A percentile compares a stretch with the other conserved stretches of the same genome.
phyloP scores from a whole-genome alignment of 2,329 filamentous ascomycete genomes.

The Phialophora expanda region DNA sequence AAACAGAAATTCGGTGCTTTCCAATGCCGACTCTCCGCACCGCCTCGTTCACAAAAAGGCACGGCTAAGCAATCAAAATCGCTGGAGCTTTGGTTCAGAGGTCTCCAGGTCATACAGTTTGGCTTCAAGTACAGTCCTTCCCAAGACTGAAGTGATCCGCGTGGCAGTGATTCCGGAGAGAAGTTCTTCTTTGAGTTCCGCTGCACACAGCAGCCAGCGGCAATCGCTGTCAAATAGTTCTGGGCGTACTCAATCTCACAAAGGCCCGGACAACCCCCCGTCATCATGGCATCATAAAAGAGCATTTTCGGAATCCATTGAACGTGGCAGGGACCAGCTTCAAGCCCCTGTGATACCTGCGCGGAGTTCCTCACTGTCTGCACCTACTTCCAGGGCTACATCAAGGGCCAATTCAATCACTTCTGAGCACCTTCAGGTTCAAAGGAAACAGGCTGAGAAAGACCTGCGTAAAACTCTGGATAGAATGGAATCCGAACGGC shows the following conservation, averaged over 20 bases:
- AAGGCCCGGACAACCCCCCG: conserved; percentile 46
- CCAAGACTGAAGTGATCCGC: conserved; percentile 50
- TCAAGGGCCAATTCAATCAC: conserved; percentile 54
- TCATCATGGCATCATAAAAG: conserved; percentile 45
- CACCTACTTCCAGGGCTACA: conserved; percentile 52
- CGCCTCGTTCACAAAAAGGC: conserved; percentile 58
- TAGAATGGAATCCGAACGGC: conserved; percentile 39
- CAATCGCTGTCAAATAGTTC: conserved; percentile 50
- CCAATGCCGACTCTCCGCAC: conserved; percentile 52
- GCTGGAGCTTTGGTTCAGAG: conserved; percentile 52
- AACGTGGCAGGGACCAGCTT: conserved; percentile 42
- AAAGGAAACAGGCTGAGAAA: conserved; percentile 37
- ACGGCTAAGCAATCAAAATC: conserved; percentile 55
- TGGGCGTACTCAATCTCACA: conserved; percentile 43
- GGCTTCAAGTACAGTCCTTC: conserved; percentile 42
- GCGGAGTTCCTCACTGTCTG: conserved; percentile 54
- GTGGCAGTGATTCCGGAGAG: conserved; percentile 57
- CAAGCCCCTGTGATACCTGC: conserved; percentile 47
- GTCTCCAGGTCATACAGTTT: conserved; percentile 46
- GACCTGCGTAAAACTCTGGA: conserved; percentile 39
- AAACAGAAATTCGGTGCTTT: conserved; percentile 50
- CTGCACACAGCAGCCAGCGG: conserved; percentile 46
- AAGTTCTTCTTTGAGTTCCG: conserved; percentile 51
- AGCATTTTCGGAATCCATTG: conserved; percentile 50
- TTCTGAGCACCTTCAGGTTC: conserved; percentile 48